phyloP scores from a whole-genome alignment of 768 basidiomycete genomes.

The Rhizopogon vesiculosus region DNA sequence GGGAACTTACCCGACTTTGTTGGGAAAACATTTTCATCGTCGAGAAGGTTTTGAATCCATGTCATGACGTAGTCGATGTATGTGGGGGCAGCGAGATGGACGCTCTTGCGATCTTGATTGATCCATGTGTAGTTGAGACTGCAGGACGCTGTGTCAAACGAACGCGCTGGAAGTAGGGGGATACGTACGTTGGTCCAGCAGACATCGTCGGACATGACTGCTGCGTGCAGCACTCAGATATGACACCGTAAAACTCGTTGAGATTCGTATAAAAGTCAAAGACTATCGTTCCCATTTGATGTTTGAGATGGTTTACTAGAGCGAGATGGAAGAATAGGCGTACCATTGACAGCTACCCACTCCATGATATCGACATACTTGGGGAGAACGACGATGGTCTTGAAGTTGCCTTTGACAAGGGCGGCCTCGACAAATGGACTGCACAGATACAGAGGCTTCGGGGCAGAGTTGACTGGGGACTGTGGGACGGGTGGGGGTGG shows the following conservation, averaged over 20 bases:
- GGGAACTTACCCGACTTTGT: constrained; percentile 79
- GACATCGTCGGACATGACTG: constrained; percentile 91
- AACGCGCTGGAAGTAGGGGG: not conserved
- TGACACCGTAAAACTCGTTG: constrained; percentile 93
- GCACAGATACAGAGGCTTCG: constrained; percentile 82
- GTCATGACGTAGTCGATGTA: constrained; percentile 99
- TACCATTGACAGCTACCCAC: constrained; percentile 95
- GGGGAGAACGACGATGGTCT: constrained; percentile 94
- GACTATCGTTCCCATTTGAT: constrained; percentile 41
- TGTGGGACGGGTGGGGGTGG: constrained; percentile 36
- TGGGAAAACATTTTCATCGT: constrained; percentile 93
- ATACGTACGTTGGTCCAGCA: constrained; percentile 73
- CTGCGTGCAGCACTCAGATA: constrained; percentile 90
- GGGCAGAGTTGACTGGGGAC: constrained; percentile 26
- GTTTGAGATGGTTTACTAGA: not conserved
- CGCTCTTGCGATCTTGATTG: constrained; percentile 84
- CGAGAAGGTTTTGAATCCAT: constrained; percentile 89
- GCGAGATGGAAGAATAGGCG: constrained; percentile 23
- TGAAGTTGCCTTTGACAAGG: constrained; percentile 96
- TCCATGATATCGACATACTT: constrained; percentile 96
- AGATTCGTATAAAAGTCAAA: constrained; percentile 97
- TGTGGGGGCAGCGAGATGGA: constrained; percentile 86
- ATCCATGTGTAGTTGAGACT: constrained; percentile 96
- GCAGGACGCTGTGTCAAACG: not conserved
- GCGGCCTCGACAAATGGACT: constrained; percentile 94